Base-by-base conservation (phyloP, 2,329 filamentous ascomycete genomes). In the Dactylellina drechsleri region DNA sequence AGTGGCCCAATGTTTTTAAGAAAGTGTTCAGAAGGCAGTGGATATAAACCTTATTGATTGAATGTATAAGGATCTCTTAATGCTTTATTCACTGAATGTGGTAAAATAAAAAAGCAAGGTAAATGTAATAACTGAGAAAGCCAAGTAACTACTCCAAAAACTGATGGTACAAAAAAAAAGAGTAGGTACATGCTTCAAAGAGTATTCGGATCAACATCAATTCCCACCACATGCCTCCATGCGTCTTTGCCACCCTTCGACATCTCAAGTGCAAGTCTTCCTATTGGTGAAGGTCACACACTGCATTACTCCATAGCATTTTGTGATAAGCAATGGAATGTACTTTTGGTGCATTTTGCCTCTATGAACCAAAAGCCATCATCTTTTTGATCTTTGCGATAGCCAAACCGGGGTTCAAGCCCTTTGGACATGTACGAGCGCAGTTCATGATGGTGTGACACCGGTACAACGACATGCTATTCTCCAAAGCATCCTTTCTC, bases 391-490 rank as follows among this genome's bases (percentile, higher is more conserved):
- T 97, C 87, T 97, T 91, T 62, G 93, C 93, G 85, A 99, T 96
- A 16, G 95, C 95, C 82, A 92, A 87, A 78, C 92, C 95, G 18
- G 95, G 95, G 86, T 99, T 99, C 80, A 99, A 84, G 53, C 95
- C 95, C 92, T 99, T 99, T 82, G 95, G 95, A 84, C 95, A 99
- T 66, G 94, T 97, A 83, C 92, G 87, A 79, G 93, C 94, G 62
- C 79, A 99, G 88, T 99, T 99, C 80, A 99, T 89, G 82, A 99
- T 99, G 77, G 95, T 99, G 87, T 99, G 95, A 87, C 95, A 99
- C 81, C 95, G 89, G 88, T 99, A 99, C 83, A 99, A 83, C 84
- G 91, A 96, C 95, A 99, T 99, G 82, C 91, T 95, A 88, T 99
- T 99, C 85, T 99, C 94, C 80, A 99, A 87, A 73, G 91, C 91